These are phyloP conservation scores for Colletotrichum brevisporum DNA, from an alignment of 2,329 filamentous ascomycete genomes.

Conservation along the genomic window DNA sequence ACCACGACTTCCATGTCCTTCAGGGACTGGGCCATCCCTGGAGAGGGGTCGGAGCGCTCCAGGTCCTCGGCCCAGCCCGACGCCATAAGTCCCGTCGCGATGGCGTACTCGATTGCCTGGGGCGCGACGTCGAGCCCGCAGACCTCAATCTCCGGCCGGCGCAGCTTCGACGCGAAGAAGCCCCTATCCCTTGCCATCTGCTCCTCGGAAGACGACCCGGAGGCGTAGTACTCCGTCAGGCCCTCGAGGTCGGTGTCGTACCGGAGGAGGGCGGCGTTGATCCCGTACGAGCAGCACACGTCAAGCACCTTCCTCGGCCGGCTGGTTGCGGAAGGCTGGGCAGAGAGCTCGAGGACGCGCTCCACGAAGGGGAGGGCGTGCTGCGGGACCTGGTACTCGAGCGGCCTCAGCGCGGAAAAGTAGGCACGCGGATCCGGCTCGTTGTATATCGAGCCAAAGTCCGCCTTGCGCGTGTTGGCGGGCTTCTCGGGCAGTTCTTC, in stretches of 20 bases:
- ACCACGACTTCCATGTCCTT: constrained; percentile 1
- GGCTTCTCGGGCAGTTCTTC: constrained; percentile 17
- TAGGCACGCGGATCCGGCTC: constrained; percentile 27
- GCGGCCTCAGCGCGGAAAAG: constrained; percentile 17
- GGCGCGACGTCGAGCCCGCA: constrained; percentile 16
- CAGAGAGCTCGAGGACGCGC: constrained; percentile 8
- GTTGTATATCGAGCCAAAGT: constrained; percentile 31
- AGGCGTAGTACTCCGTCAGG: constrained; percentile 2
- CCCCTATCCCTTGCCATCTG: constrained; percentile 3
- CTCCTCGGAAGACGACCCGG: neutral
- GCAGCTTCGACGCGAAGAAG: neutral
- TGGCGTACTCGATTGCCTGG: constrained; percentile 5
- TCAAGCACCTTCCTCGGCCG: constrained; percentile 9
- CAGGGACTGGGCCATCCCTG: neutral
- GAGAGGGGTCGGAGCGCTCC: constrained; percentile 9
- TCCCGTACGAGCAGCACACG: constrained; percentile 29
- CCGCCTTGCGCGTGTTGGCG: constrained; percentile 23
- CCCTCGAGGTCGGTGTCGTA: constrained; percentile 3
- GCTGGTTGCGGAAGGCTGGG: neutral
- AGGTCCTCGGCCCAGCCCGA: constrained; percentile 12
- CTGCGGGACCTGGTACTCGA: constrained; percentile 28
- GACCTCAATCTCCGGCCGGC: neutral
- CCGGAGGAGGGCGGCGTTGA: constrained; percentile 29
- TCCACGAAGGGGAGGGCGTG: constrained; percentile 23
- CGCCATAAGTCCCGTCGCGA: constrained; percentile 5